A percentile compares a stretch with the other conserved stretches of the same genome.
Conservation (phyloP, 441 rosid species). For the Euphorbia celastroides region DNA sequence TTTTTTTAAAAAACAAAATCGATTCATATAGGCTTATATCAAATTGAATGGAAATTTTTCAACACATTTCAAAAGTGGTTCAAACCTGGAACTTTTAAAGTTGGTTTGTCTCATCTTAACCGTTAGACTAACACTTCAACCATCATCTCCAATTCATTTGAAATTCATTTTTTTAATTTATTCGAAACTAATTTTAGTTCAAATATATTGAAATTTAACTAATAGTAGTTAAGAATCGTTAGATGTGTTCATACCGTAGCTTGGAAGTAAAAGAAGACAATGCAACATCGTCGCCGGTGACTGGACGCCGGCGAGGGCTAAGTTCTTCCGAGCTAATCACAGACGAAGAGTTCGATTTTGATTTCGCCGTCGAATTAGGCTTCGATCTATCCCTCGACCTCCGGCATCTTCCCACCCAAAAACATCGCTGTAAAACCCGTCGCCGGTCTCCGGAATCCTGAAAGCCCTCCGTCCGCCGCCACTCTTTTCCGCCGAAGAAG, state of each 20-base stretch:
- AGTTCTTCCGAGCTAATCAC: slow-evolving; percentile 70
- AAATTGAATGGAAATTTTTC: too few species aligned
- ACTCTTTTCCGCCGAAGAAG: slow-evolving; percentile 20
- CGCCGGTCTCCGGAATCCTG: slow-evolving; percentile 55
- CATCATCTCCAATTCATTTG: too few species aligned
- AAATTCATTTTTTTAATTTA: too few species aligned
- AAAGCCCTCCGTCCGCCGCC: slow-evolving; percentile 49
- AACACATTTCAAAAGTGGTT: too few species aligned
- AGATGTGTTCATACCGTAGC: slow-evolving; percentile 48
- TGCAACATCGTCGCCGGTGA: slow-evolving; percentile 50
- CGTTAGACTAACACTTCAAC: too few species aligned
- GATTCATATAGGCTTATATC: too few species aligned
- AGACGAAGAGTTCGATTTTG: slow-evolving; percentile 67
- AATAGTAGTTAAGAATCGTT: not conserved
- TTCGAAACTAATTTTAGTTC: too few species aligned
- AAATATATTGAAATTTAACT: not conserved
- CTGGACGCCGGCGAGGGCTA: slow-evolving; percentile 56
- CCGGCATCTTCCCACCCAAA: slow-evolving; percentile 41
- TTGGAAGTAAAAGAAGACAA: slow-evolving; percentile 70
- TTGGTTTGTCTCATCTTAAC: too few species aligned
- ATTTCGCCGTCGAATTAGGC: slow-evolving; percentile 43
- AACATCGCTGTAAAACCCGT: slow-evolving; percentile 59
- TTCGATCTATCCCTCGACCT: slow-evolving; percentile 52
- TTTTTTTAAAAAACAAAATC: too few species aligned
- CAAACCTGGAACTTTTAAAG: too few species aligned